Conservation (phyloP, 805 yeast species). For the Hanseniaspora clermontiae region DNA sequence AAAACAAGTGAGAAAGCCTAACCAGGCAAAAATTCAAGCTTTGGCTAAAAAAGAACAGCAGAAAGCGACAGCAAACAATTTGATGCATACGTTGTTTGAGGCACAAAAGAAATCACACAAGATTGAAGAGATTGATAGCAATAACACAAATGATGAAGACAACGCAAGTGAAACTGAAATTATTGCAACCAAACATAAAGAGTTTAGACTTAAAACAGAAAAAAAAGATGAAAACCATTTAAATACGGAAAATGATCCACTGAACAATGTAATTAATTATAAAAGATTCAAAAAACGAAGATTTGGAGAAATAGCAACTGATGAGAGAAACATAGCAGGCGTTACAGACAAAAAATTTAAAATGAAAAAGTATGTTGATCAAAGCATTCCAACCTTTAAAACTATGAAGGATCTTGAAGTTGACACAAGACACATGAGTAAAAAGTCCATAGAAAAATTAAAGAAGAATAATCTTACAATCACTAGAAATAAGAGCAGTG, state of each 20-base stretch:
- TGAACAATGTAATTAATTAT: background rate
- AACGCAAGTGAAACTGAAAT: too few species aligned
- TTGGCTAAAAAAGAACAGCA: background rate
- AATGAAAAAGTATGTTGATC: constrained; percentile 5
- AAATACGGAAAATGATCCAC: background rate
- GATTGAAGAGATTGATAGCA: too few species aligned
- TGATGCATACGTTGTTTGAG: background rate
- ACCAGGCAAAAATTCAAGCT: background rate
- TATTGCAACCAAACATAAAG: too few species aligned
- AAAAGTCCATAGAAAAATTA: background rate
- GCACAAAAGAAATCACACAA: background rate
- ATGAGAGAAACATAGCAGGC: background rate
- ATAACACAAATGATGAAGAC: too few species aligned
- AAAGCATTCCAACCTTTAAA: background rate
- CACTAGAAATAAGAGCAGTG: background rate
- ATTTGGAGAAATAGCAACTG: background rate
- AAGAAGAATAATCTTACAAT: background rate
- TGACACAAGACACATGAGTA: background rate
- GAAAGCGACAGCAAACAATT: background rate
- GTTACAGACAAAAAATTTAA: background rate
- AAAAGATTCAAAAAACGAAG: background rate
- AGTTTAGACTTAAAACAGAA: too few species aligned
- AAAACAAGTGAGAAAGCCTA: background rate
- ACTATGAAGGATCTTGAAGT: background rate
- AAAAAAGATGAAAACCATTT: background rate